Evolutionary conservation across 106 monocot genomes (phyloP).

Genomic region (Acanthochlamys bracteata): DNA sequence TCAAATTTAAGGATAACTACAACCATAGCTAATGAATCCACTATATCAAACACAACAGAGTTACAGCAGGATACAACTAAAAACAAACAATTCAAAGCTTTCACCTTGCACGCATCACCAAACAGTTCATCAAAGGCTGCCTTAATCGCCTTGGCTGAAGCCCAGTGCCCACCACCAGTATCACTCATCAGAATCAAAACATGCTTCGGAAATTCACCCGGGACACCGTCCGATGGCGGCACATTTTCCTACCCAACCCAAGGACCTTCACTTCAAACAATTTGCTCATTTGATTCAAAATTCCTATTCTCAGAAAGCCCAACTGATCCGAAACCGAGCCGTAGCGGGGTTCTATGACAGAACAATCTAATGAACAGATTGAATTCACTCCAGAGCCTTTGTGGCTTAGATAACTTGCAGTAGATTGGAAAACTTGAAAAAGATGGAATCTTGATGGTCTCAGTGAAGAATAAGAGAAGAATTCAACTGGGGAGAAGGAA

Average conservation of each 20-base stretch:
- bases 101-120: conserved; percentile 84
- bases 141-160: conserved; percentile 94
- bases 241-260: conserved; percentile 22
- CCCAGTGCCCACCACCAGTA: conserved; percentile 75
- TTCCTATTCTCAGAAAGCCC: neutral
- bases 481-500: neutral
- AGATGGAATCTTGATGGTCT: neutral
- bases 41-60: neutral
- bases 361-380: conserved; percentile 29
- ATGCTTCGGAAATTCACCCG: conserved; percentile 31
- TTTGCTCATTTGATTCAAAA: neutral
- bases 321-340: conserved; percentile 12
- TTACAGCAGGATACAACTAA: neutral
- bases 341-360: conserved; percentile 13
- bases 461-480: neutral
- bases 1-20: too few species aligned
- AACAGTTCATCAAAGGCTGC: conserved; percentile 74
- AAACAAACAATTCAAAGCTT: neutral
- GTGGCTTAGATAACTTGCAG: conserved; percentile 19
- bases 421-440: neutral
- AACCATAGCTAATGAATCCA: too few species aligned
- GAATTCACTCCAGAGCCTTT: conserved; percentile 32
- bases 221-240: conserved; percentile 4
- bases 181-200: conserved; percentile 84
- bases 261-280: neutral